Evolutionary conservation across 495 filamentous ascomycete genomes (phyloP), one percentile per base, ranked within the genome.

Genomic region (Penicillium egyptiacum): DNA sequence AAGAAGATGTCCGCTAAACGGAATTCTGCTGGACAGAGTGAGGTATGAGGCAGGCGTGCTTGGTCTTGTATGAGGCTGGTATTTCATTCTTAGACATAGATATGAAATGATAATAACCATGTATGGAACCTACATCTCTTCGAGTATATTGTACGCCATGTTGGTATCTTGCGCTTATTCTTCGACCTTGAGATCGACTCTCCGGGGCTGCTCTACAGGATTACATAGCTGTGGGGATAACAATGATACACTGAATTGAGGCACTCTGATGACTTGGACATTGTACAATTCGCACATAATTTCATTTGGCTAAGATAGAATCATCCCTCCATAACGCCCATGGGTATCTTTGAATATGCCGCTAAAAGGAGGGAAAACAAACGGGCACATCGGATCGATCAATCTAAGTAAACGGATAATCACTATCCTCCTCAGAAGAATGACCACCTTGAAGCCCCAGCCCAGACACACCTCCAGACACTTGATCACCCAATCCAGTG

Each of bases 1-100:
- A 89, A 88, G 80, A 88, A 84, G 35, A 85, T 86, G 3, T 25
- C 22, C 12, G 41, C 52, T 25, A 44, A 58, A 75, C 88, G 77
- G 35, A 72, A 82, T 33, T 54, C 63, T 55, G 73, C 74, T 61
- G 55, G 9, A 26, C 4, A 63, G 35, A 47, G 66, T 30, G 46
- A 20, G n/a, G 55, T 39, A 40, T 58, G n/a, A 52, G 22, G 22
- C 9, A 52, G 22, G 22, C 9, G 25, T 12, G 4, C 5, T 53
- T 35, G 9, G 28, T 22, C 47, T 6, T 49, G 17, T 23, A 22
- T 31, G 39, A 14, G 23, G 31, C 3, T 37, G 31, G 9, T 28
- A 5, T 55, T 4, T 19, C 14, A 1, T 22, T 25, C 20, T 39
- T 39, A 22, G 17, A 23, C 17, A 25, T 37, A 35, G 10, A 54